phyloP scores from a whole-genome alignment of 2,329 filamentous ascomycete genomes.

The Penicillium sp. region DNA sequence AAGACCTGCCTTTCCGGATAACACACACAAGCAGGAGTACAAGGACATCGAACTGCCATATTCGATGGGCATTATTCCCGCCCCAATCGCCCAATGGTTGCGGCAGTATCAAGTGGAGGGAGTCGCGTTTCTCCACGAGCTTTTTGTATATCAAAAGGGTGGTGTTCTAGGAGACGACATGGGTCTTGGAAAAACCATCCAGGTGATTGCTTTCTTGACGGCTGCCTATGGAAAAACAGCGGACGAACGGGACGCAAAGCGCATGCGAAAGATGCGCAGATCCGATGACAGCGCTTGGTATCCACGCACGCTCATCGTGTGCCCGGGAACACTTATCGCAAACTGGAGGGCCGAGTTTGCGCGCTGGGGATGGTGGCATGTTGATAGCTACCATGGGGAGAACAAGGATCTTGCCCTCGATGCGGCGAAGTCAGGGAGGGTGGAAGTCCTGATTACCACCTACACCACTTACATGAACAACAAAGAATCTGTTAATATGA shows the following conservation, averaged over 20 bases:
- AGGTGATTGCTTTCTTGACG: constrained; percentile 88
- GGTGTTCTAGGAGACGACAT: constrained; percentile 94
- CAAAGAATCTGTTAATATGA: constrained; percentile 72
- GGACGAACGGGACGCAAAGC: constrained; percentile 78
- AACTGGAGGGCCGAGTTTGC: constrained; percentile 88
- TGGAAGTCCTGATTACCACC: constrained; percentile 92
- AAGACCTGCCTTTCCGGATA: constrained; percentile 64
- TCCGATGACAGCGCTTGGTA: constrained; percentile 66
- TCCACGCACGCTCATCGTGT: constrained; percentile 78
- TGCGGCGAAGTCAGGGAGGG: constrained; percentile 69
- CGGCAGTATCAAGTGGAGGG: constrained; percentile 89
- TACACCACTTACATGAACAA: constrained; percentile 83
- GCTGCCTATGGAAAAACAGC: constrained; percentile 92
- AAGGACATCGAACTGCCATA: constrained; percentile 71
- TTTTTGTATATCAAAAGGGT: constrained; percentile 88
- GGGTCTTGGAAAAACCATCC: constrained; percentile 95
- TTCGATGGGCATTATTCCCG: constrained; percentile 79
- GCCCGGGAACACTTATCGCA: constrained; percentile 79
- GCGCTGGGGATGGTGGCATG: constrained; percentile 95
- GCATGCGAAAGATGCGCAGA: constrained; percentile 81
- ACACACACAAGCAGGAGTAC: constrained; percentile 66
- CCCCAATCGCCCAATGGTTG: constrained; percentile 84
- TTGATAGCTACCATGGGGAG: constrained; percentile 76
- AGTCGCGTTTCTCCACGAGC: constrained; percentile 77
- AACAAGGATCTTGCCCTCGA: constrained; percentile 67